Evolutionary conservation across 2,329 filamentous ascomycete species (phyloP), one percentile per base, ranked within the genome.

Genomic region (Huntiella abstrusa): DNA sequence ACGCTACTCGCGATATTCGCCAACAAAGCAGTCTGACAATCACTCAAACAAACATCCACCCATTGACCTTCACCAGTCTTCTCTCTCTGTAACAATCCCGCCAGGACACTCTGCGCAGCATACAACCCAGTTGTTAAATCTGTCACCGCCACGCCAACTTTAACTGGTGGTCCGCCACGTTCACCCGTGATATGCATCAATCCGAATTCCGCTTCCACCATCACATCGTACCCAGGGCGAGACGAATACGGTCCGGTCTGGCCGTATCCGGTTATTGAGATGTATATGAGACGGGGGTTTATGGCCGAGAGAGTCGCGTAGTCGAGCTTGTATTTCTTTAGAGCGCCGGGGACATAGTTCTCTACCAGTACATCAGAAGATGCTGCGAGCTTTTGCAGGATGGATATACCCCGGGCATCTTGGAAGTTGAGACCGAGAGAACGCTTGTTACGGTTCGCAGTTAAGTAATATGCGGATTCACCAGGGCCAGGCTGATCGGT

Each of bases 141-240:
- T 0, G 91, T 96, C 3, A 98, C 91, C 2, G 91, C 91, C 2
- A 98, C 91, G 13, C 91, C 91, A 2, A 98, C 91, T 64, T 98
- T 98, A 35, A 95, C 91, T 0, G 91, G 91, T 1, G 86, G 81
- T 0, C 88, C 86, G 55, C 93, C 82, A 47, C 87, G 73, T 51
- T 74, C 73, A 32, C 91, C 91, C 0, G 91, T 98, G 55, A 98
- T 96, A 63, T 98, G 91, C 91, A 98, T 98, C 48, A 98, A 65
- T 1, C 91, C 91, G 64, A 98, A 87, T 60, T 96, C 91, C 50
- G 91, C 91, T 66, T 98, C 91, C 8, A 98, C 88, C 88, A 98
- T 98, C 54, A 98, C 91, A 62, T 98, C 91, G 68, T 98, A 98
- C 4, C 91, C 91, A 3, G 91, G 86, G 11, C 91, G 73, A 52